These are phyloP conservation scores for Xanthoparmelia taractica DNA, from an alignment of 495 filamentous ascomycete species.

Conservation along the genomic window DNA sequence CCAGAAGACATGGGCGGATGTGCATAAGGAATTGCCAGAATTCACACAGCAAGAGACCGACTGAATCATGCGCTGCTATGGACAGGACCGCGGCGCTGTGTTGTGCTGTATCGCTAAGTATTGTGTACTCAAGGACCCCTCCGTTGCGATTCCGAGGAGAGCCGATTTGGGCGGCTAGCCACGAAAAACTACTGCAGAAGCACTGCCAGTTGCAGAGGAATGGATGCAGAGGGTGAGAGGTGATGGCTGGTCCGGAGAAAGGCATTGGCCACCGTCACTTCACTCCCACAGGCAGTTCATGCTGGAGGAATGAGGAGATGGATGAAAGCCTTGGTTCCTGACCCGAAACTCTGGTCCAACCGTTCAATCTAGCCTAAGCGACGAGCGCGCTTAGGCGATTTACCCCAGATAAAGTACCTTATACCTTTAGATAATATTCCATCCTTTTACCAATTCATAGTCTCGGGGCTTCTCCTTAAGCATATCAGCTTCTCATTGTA, in stretches of 20 bases:
- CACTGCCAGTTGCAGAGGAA: not conserved
- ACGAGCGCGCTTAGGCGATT: slow-evolving; percentile 14
- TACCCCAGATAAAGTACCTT: not conserved
- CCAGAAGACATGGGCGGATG: slow-evolving; percentile 57
- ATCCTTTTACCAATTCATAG: not conserved
- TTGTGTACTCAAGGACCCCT: not conserved
- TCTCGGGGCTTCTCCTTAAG: not conserved
- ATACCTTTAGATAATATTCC: not conserved
- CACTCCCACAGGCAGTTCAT: slow-evolving; percentile 4
- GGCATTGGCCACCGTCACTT: slow-evolving; percentile 14
- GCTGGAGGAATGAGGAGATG: slow-evolving; percentile 4
- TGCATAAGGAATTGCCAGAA: slow-evolving; percentile 52
- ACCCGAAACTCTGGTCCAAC: slow-evolving; percentile 20
- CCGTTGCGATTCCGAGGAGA: slow-evolving; percentile 2
- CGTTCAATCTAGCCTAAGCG: slow-evolving; percentile 19
- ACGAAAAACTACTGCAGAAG: not conserved
- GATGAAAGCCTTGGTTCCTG: slow-evolving; percentile 22
- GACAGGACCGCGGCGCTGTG: not conserved
- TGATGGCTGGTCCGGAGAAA: slow-evolving; percentile 4
- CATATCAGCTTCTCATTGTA: not conserved
- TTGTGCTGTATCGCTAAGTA: not conserved
- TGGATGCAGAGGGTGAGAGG: not conserved
- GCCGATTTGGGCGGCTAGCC: not conserved
- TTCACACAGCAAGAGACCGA: slow-evolving; percentile 56
- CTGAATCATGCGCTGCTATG: slow-evolving; percentile 5